phyloP scores from a whole-genome alignment of 345 rosid species.

The Cardamine occulta region DNA sequence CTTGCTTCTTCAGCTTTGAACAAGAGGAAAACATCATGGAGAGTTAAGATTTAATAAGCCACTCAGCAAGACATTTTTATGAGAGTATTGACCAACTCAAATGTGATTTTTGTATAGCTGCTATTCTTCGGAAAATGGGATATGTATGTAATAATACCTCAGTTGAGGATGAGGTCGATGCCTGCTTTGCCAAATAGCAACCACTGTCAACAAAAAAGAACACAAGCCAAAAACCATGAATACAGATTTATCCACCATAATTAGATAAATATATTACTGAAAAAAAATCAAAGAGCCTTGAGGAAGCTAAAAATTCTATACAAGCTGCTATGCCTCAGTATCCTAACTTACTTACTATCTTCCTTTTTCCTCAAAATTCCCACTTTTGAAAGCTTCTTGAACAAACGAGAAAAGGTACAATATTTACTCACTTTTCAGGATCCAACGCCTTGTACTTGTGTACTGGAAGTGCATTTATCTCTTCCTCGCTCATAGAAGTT shows the following conservation, averaged over 20 bases:
- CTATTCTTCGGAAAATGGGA: not conserved
- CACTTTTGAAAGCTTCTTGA: not conserved
- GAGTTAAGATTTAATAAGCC: not conserved
- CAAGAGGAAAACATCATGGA: conserved; percentile 18
- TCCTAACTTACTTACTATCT: conserved; percentile 1
- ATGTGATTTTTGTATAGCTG: not conserved
- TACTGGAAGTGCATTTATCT: conserved; percentile 90
- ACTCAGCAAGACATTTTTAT: not conserved
- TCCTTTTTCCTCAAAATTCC: not conserved
- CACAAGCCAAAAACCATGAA: not conserved
- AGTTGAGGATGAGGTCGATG: conserved; percentile 59
- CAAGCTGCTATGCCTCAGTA: no score
- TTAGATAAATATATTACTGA: no score
- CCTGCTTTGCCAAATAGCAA: conserved; percentile 53
- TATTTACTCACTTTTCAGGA: conserved; percentile 50
- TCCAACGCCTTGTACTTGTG: conserved; percentile 73
- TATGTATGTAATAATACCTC: conserved; percentile 59
- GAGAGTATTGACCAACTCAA: not conserved
- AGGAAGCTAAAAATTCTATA: no score
- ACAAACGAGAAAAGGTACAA: conserved; percentile 4
- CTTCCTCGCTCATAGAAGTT: conserved; percentile 90
- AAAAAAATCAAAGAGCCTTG: no score
- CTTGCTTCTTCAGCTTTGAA: conserved; percentile 57
- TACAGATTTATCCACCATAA: not conserved
- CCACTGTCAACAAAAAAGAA: conserved; percentile 49